Evolutionary conservation across 2,329 filamentous ascomycete species (phyloP).

Genomic region (Periconia digitata): DNA sequence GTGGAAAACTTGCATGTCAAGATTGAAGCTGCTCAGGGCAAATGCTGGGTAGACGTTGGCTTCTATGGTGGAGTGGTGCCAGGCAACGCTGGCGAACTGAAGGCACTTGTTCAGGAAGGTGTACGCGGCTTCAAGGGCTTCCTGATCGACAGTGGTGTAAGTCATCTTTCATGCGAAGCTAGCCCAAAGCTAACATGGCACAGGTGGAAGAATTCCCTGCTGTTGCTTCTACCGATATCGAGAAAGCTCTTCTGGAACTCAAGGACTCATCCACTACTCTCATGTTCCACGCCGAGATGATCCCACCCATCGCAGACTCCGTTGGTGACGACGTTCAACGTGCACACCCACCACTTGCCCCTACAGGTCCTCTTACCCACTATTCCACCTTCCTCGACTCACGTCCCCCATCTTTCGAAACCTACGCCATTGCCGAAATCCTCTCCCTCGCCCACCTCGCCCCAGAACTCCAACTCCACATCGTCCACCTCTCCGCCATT

Average conservation of each 20-base stretch:
- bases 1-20: slow-evolving; percentile 81
- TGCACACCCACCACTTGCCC: slow-evolving; percentile 69
- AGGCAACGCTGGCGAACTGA: slow-evolving; percentile 78
- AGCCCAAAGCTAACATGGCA: slow-evolving; percentile 17
- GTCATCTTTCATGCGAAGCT: slow-evolving; percentile 37
- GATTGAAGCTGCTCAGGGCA: slow-evolving; percentile 75
- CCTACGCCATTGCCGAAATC: slow-evolving; percentile 85
- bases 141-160: slow-evolving; percentile 91
- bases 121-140: slow-evolving; percentile 98
- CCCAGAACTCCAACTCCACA: slow-evolving; percentile 82
- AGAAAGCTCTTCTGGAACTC: slow-evolving; percentile 76
- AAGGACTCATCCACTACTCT: slow-evolving; percentile 82
- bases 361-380: slow-evolving; percentile 69
- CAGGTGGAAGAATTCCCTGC: slow-evolving; percentile 95
- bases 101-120: slow-evolving; percentile 78
- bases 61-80: slow-evolving; percentile 96
- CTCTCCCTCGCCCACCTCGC: slow-evolving; percentile 78
- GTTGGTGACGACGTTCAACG: slow-evolving; percentile 75
- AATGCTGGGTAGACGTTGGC: slow-evolving; percentile 98
- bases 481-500: slow-evolving; percentile 89
- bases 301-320: slow-evolving; percentile 79
- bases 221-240: slow-evolving; percentile 77
- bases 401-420: slow-evolving; percentile 86
- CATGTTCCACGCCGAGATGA: slow-evolving; percentile 99
- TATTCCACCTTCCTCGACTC: slow-evolving; percentile 93